These are phyloP conservation scores for Malus orientalis DNA, from an alignment of 306 rosid genomes.

Conservation along the genomic window DNA sequence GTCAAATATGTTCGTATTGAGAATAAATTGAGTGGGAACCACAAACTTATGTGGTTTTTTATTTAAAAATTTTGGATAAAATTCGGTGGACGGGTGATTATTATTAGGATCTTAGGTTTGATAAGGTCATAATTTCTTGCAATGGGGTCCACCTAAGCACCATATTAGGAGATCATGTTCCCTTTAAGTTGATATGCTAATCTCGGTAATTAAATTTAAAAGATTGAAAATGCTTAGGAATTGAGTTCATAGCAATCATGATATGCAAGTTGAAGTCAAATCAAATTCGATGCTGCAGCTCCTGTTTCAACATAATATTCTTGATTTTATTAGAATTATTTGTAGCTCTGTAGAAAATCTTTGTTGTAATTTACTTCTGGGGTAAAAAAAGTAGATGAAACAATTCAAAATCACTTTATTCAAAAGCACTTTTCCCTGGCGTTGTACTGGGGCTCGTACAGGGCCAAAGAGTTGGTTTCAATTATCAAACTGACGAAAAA, in stretches of 20 bases:
- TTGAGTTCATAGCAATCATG: not conserved
- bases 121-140: not conserved
- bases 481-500: not conserved
- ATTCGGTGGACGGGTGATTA: not conserved
- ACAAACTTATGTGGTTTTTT: not conserved
- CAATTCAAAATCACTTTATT: not conserved
- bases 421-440: not conserved
- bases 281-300: not conserved
- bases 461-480: not conserved
- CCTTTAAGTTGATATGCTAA: not conserved
- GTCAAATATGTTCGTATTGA: too few species aligned
- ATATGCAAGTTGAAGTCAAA: not conserved
- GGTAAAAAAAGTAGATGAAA: not conserved
- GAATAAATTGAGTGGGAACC: not conserved
- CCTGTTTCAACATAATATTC: not conserved
- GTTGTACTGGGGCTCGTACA: not conserved
- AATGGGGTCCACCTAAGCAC: not conserved
- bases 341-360: not conserved
- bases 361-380: not conserved
- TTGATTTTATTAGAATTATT: not conserved
- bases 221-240: not conserved
- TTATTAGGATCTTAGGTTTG: not conserved
- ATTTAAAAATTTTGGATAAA: not conserved
- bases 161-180: not conserved
- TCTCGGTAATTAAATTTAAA: not conserved